Base-by-base conservation (phyloP, 2,329 filamentous ascomycete species). In the Calycina marina region DNA sequence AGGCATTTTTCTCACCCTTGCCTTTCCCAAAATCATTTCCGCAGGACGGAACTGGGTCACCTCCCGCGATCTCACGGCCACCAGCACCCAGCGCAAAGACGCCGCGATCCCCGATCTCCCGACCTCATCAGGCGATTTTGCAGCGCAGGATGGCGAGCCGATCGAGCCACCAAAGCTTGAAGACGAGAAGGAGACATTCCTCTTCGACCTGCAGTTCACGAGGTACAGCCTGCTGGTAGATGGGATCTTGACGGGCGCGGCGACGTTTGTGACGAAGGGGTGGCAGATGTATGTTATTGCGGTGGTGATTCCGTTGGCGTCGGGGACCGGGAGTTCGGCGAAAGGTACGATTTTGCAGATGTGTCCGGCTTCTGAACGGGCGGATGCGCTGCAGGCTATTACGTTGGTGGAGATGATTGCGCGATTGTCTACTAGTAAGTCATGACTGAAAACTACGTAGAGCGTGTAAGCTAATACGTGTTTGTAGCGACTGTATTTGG, bases 271-370 rank as follows among this genome's bases (percentile, higher is more conserved):
- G 0, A 70, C 65, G 0, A 38, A 68, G 29, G 63, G 65, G 1
- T 81, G 74, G 72, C 76, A 83, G 42, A 70, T 82, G 28, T 82
- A 78, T 44, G 52, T 79, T 0, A 60, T 65, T 65, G 73, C 73
- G 0, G 64, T 69, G 15, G 48, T 81, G 1, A 59, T 83, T 0
- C 77, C 77, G 0, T 69, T 82, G 17, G 75, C 72, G 0, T 77
- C 76, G 0, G 77, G 77, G 0, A 76, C 76, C 0, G 77, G 74
- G 0, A 67, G 75, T 0, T 73, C 77, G 0, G 73, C 75, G 1
- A 83, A 82, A 42, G 77, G 77, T 1, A 72, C 77, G n/a, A 79
- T 82, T 37, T 66, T 78, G 0, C 69, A 77, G 35, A 77, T 82
- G 73, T 74, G 74, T 27, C 58, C 72, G 0, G 60, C 69, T 2